Evolutionary conservation across 2,329 filamentous ascomycete genomes (phyloP).

Genomic region (Tetracladium maxilliforme): DNA sequence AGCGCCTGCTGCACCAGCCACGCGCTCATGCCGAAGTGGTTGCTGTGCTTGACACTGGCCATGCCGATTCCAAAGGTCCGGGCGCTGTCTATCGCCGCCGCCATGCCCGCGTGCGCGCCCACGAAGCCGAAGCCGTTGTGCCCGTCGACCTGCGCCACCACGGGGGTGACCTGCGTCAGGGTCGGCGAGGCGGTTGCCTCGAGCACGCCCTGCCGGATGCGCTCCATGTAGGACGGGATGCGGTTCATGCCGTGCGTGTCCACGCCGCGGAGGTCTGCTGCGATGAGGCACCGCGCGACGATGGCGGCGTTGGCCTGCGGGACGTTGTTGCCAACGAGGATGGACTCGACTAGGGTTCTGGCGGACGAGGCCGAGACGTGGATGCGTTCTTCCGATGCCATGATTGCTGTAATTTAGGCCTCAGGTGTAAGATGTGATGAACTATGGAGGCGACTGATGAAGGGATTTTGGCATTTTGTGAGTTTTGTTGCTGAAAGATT

Average conservation of each 20-base stretch:
- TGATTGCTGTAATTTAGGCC: no score
- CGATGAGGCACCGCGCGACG: conserved; percentile 53
- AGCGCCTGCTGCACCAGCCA: conserved; percentile 69
- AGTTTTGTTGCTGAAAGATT: no score
- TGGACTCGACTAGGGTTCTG: conserved; percentile 27
- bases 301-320: conserved; percentile 40
- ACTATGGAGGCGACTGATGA: no score
- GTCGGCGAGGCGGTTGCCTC: conserved; percentile 42
- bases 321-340: conserved; percentile 48
- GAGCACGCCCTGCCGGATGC: conserved; percentile 56
- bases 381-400: conserved; percentile 1
- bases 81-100: conserved; percentile 51
- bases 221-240: conserved; percentile 63
- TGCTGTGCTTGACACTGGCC: conserved; percentile 60
- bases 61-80: conserved; percentile 55
- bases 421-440: no score
- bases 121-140: conserved; percentile 66
- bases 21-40: conserved; percentile 74
- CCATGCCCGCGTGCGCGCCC: conserved; percentile 52
- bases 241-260: conserved; percentile 71
- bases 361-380: conserved; percentile 1
- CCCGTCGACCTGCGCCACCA: conserved; percentile 52
- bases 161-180: conserved; percentile 49
- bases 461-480: no score
- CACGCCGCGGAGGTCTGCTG: conserved; percentile 63